Evolutionary conservation across 1,284 basidiomycete genomes (phyloP).

Genomic region (Sanghuangporus weigelae): DNA sequence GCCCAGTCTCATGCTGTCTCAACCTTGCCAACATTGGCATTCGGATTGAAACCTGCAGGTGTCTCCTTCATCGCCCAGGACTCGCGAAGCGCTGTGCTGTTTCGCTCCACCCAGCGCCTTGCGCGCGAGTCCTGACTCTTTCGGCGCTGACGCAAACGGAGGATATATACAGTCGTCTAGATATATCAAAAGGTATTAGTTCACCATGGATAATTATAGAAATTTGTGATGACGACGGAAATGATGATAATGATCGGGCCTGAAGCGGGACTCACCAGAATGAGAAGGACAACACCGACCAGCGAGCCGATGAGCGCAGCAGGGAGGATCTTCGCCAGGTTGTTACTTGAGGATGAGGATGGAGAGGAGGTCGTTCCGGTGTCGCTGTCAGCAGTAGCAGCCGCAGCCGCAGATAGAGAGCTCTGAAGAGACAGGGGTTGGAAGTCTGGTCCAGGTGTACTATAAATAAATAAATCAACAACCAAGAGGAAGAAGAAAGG

Average conservation of each 20-base stretch:
- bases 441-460: not conserved
- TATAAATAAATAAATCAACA: not conserved
- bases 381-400: not conserved
- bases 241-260: not conserved
- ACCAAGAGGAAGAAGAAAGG: not conserved
- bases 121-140: conserved; percentile 9
- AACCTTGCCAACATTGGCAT: not conserved
- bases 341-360: conserved; percentile 4
- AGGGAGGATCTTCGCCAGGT: conserved; percentile 7
- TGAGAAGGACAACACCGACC: conserved; percentile 10
- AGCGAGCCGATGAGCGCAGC: conserved; percentile 16
- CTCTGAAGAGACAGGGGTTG: not conserved
- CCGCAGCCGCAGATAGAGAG: not conserved
- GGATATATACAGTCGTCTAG: conserved; percentile 12
- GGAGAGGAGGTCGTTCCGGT: not conserved
- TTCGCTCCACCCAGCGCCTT: conserved; percentile 12
- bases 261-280: conserved; percentile 5
- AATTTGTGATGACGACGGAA: not conserved
- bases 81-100: conserved; percentile 4
- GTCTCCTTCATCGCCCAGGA: conserved; percentile 17
- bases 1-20: not conserved
- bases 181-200: not conserved
- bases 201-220: not conserved
- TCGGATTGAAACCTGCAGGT: not conserved
- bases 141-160: conserved; percentile 13